Percentiles rank a stretch among this genome's conserved stretches.
Evolutionary conservation across 2,329 filamentous ascomycete genomes (phyloP).

Genomic region (Fusarium solani-melongenae): DNA sequence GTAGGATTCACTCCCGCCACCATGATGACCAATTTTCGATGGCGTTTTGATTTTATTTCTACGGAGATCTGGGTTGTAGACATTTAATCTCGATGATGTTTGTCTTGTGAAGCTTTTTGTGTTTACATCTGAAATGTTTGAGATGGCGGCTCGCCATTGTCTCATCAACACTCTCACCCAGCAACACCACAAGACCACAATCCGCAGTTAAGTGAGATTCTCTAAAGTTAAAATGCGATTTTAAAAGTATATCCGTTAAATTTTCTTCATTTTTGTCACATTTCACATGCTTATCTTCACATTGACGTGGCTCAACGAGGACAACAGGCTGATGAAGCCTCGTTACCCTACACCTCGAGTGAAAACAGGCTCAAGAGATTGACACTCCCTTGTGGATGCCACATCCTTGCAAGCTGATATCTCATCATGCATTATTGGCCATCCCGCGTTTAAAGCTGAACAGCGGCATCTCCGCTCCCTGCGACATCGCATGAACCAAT

Average conservation of each 20-base stretch:
- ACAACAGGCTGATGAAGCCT: not conserved
- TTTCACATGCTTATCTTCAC: not conserved
- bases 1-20: not conserved
- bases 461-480: not conserved
- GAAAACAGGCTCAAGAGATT: not conserved
- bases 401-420: not conserved
- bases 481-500: not conserved
- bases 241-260: accelerated
- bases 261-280: not conserved
- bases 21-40: not conserved
- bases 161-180: not conserved
- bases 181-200: not conserved
- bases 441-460: not conserved
- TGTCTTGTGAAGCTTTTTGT: not conserved
- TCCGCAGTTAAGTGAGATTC: not conserved
- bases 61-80: not conserved
- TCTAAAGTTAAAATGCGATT: not conserved
- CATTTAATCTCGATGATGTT: not conserved
- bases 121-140: not conserved
- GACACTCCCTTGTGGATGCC: not conserved
- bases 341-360: not conserved
- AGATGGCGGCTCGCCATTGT: not conserved
- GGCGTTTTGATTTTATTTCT: not conserved
- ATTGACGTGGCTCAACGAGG: not conserved
- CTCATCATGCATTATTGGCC: not conserved